phyloP scores from a whole-genome alignment of 257 asterid genomes.

The Solanum verrucosum region DNA sequence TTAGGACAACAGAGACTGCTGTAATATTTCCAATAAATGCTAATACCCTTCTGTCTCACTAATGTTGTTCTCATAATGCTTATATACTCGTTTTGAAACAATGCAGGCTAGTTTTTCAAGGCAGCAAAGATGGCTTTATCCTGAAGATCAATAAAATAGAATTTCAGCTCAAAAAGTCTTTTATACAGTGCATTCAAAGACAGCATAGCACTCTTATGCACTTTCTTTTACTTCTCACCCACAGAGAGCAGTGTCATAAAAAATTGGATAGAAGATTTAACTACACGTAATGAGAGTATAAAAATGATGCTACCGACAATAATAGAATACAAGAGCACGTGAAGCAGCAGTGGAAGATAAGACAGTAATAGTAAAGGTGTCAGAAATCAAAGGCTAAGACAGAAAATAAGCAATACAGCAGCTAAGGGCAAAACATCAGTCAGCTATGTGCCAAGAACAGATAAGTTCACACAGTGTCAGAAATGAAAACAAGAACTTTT shows the following conservation, averaged over 20 bases:
- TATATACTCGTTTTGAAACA: neutral
- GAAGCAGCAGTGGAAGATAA: neutral
- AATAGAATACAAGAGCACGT: neutral
- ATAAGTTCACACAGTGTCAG: neutral
- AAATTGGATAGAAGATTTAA: neutral
- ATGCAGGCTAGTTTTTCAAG: neutral
- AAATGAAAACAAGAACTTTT: too few species aligned
- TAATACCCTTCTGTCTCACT: neutral
- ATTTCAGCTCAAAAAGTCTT: neutral
- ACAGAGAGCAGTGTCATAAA: neutral
- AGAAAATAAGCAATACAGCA: neutral
- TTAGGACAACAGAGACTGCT: neutral
- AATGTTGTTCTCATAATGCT: slow-evolving; percentile 3
- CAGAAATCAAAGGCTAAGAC: neutral
- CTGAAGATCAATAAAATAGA: neutral
- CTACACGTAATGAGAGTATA: neutral
- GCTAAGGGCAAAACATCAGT: neutral
- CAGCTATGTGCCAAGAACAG: neutral
- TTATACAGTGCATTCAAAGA: neutral
- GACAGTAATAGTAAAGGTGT: neutral
- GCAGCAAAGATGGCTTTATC: neutral
- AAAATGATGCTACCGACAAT: neutral
- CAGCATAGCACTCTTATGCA: neutral
- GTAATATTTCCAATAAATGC: neutral
- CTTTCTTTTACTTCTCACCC: neutral